Evolutionary conservation across 1,139 yeast genomes (phyloP), one percentile per base, ranked within the genome.

Genomic region (Pichia sp.): DNA sequence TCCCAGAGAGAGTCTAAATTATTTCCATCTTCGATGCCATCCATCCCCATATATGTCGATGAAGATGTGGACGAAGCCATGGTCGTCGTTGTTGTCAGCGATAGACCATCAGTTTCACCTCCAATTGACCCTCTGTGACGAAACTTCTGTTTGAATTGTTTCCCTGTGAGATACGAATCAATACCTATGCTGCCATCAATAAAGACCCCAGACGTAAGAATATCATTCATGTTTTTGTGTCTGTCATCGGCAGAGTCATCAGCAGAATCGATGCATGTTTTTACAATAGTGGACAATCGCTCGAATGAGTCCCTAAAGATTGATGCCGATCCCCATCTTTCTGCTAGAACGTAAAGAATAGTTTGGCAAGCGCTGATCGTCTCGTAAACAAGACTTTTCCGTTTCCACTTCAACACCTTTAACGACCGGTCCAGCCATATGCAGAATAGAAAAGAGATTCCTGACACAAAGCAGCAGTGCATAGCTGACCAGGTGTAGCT

Each of bases 401-500:
- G 37, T 48, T 59, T 62, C 61, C 66, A 62, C 46, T 62, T 58
- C 41, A 66, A 46, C 1, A 63, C 60, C 13, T 58, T 54, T 3
- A 66, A 30, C 5, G 50, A 45, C 13, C 52, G 49, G 41, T 67
- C 68, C 12, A 66, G 44, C 69, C 69, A 66, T 3, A 65, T 52
- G 47, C 69, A 65, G 48, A 65, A 66, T 9, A 67, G 51, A 51
- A 66, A 67, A 1, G 69, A 63, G 9, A 67, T 55, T 3, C 70
- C 70, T 1, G 67, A 52, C 23, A 66, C 66, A 54, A 65, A 66
- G 2, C 62, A 58, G 44, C 68, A 66, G 36, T 66, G 69, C 58
- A 67, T 61, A 3, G 68, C 56, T 4, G 65, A 44, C 69, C 69
- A 66, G 2, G 69, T 63, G 49, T 61, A 63, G 23, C 62, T 55